phyloP scores from a whole-genome alignment of 768 basidiomycete genomes.

The Pleurotus salmoneostramineus region DNA sequence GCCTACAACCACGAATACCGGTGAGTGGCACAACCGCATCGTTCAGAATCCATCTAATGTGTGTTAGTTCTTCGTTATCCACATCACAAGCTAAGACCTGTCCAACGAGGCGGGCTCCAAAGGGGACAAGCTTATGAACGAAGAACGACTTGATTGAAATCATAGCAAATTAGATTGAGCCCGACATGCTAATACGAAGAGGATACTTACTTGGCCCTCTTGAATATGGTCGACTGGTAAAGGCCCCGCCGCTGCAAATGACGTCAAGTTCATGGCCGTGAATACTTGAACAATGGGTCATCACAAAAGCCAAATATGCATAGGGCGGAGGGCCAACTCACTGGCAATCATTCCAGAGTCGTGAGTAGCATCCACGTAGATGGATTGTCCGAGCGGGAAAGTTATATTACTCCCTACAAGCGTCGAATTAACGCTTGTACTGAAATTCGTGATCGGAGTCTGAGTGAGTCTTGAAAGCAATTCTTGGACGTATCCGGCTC shows the following conservation, averaged over 20 bases:
- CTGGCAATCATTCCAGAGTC: constrained; percentile 28
- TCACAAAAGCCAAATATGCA: background rate
- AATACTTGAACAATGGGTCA: constrained; percentile 35
- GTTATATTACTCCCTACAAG: constrained; percentile 48
- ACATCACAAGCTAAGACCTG: constrained; percentile 43
- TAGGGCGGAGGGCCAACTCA: background rate
- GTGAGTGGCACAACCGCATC: constrained; percentile 70
- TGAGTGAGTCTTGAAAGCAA: constrained; percentile 67
- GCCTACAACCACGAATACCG: constrained; percentile 56
- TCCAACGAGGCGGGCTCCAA: constrained; percentile 32
- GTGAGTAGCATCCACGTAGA: constrained; percentile 75
- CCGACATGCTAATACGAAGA: constrained; percentile 42
- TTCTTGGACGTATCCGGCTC: constrained; percentile 69
- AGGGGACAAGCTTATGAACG: constrained; percentile 28
- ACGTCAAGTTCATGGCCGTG: constrained; percentile 71
- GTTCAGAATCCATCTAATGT: constrained; percentile 71
- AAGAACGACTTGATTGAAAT: constrained; percentile 35
- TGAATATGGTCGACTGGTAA: constrained; percentile 61
- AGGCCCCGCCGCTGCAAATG: constrained; percentile 56
- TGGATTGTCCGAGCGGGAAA: constrained; percentile 52
- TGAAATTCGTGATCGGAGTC: constrained; percentile 45
- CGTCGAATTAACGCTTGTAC: constrained; percentile 69
- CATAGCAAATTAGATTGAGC: constrained; percentile 32
- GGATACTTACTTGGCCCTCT: constrained; percentile 42
- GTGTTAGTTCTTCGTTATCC: constrained; percentile 18